These are phyloP conservation scores for Draba incana DNA, from an alignment of 345 rosid genomes.

Conservation along the genomic window DNA sequence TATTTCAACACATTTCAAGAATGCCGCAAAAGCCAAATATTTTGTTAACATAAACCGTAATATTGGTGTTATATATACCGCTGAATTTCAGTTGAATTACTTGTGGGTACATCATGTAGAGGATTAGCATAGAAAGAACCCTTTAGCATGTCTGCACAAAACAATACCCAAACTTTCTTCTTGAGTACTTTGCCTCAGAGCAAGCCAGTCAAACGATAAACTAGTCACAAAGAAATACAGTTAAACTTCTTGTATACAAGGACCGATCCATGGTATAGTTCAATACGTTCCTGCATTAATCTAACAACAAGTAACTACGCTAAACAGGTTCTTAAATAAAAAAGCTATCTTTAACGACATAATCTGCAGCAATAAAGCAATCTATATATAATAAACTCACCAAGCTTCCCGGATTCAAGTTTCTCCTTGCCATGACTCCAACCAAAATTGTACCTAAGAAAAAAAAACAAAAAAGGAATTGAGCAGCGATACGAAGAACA, in stretches of 20 bases:
- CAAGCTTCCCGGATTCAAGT: constrained; percentile 93
- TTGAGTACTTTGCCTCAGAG: constrained; percentile 3
- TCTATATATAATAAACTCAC: constrained; percentile 44
- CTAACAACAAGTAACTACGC: background rate
- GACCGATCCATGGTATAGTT: background rate
- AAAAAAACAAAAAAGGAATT: background rate
- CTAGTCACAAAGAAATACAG: background rate
- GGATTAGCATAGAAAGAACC: constrained; percentile 95
- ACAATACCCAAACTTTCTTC: background rate
- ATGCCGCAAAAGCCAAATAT: constrained; percentile 16
- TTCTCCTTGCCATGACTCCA: constrained; percentile 98
- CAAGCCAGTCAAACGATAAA: constrained; percentile 21
- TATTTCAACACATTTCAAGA: too few relatives aligned
- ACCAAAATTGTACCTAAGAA: constrained; percentile 78
- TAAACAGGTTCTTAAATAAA: background rate
- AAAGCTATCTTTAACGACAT: background rate
- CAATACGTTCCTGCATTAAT: background rate
- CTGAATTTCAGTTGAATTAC: constrained; percentile 48
- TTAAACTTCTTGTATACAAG: constrained; percentile 6
- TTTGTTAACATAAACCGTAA: constrained; percentile 20
- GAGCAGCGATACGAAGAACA: background rate
- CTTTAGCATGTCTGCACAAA: constrained; percentile 67
- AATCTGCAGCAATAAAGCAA: constrained; percentile 10
- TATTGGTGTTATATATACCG: constrained; percentile 50
- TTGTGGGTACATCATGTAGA: constrained; percentile 73